Conservation (phyloP, 108 stramenopile genomes). For the Conticribra guillardii region DNA sequence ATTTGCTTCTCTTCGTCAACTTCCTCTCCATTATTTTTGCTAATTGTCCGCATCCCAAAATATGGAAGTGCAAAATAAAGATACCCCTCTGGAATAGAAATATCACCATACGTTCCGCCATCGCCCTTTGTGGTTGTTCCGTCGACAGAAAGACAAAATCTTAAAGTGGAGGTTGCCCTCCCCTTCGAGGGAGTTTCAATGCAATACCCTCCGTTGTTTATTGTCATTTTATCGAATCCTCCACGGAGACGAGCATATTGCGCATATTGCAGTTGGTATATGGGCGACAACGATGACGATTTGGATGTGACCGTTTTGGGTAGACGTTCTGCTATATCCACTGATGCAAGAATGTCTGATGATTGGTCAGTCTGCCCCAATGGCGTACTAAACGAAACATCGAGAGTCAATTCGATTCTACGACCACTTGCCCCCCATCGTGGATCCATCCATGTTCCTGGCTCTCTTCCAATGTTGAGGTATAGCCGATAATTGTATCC, state of each 20-base stretch:
- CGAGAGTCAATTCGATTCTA: slow-evolving; percentile 67
- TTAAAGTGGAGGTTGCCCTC: slow-evolving; percentile 42
- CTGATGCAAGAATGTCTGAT: slow-evolving; percentile 9
- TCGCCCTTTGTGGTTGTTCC: slow-evolving; percentile 39
- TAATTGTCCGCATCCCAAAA: slow-evolving; percentile 55
- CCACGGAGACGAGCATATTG: slow-evolving; percentile 55
- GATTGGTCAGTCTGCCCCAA: not conserved
- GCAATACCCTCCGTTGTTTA: slow-evolving; percentile 62
- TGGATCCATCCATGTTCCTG: slow-evolving; percentile 86
- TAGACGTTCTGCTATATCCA: slow-evolving; percentile 44
- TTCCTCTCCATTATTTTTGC: too few species aligned
- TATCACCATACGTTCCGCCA: slow-evolving; percentile 52
- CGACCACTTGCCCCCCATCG: slow-evolving; percentile 78
- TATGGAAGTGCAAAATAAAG: slow-evolving; percentile 80
- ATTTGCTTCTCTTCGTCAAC: slow-evolving; percentile 5
- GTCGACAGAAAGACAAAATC: slow-evolving; percentile 63
- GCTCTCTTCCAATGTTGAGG: slow-evolving; percentile 74
- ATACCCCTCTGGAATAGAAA: slow-evolving; percentile 64
- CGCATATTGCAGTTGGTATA: slow-evolving; percentile 45
- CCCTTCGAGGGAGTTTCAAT: slow-evolving; percentile 45
- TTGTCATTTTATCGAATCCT: slow-evolving; percentile 73
- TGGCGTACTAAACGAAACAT: slow-evolving; percentile 51
- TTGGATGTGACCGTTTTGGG: slow-evolving; percentile 55
- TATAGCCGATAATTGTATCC: slow-evolving; percentile 59
- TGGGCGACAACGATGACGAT: slow-evolving; percentile 37